Evolutionary conservation across 805 yeast species (phyloP), one percentile per base, ranked within the genome.

Genomic region (Candida broadrunensis): DNA sequence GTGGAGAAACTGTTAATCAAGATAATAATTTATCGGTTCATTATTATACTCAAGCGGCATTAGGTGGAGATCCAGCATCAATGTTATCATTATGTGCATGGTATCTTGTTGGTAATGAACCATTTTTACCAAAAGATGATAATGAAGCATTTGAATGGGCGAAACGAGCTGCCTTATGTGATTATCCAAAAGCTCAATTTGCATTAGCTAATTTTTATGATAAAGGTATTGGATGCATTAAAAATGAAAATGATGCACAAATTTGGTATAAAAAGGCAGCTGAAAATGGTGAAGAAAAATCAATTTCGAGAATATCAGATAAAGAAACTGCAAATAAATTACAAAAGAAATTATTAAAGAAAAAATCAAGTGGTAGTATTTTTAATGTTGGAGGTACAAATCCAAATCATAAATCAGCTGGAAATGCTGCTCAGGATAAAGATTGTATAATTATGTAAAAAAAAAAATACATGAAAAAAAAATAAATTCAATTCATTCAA

Each of bases 11-110:
- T 44, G 74, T 89, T 11, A 85, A 88, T 2, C 85, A 80, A 45
- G 95, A 93, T 60, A 71, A 89, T 1, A 84, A 86, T 48, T 70
- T 91, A 36, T 85, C 95, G 1, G 87, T 93, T 33, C 97, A 93
- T 60, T 91, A 90, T 59, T 91, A 88, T 60, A 89, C 96, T 0
- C 81, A 85, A 48, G 96, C 96, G 0, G 97, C 98, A 0, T 60
- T 83, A 23, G 83, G 83, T 3, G 97, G 96, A 5, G 96, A 93
- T 60, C 77, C 95, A 1, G 81, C 78, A 36, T 83, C 96, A 9
- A 93, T 91, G 96, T 71, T 91, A 54, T 90, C 96, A 1, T 72
- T 91, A 68, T 90, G 97, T 61, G 97, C 97, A 1, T 93, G 98
- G 97, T 93, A 91, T 59, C 71, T 91, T 61, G 84, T 88, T 20